phyloP scores from a whole-genome alignment of 345 rosid genomes.

The Eucalyptus regnans region DNA sequence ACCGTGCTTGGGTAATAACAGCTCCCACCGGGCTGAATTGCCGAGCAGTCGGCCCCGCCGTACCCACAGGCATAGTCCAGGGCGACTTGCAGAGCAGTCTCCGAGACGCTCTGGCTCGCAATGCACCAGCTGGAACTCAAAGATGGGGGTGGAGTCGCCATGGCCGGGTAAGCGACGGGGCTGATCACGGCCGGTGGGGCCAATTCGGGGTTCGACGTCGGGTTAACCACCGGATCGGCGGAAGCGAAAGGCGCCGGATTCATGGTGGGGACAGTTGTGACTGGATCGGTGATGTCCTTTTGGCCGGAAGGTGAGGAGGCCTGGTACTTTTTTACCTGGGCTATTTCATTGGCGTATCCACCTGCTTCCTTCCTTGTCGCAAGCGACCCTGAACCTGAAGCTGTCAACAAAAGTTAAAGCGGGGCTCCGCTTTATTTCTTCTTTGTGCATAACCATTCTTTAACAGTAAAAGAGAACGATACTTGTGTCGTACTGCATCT shows the following conservation, averaged over 20 bases:
- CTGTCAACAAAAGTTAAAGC: neutral
- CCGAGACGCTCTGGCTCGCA: slow-evolving; percentile 61
- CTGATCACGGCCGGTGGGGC: slow-evolving; percentile 11
- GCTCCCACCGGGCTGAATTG: slow-evolving; percentile 45
- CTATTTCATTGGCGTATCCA: neutral
- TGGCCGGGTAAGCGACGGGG: slow-evolving; percentile 5
- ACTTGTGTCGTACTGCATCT: neutral
- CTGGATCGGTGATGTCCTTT: slow-evolving; percentile 53
- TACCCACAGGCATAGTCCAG: slow-evolving; percentile 86
- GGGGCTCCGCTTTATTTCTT: neutral
- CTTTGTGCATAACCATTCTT: neutral
- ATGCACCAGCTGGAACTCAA: slow-evolving; percentile 69
- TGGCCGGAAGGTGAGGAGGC: neutral
- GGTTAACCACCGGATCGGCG: slow-evolving; percentile 21
- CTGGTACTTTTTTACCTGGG: neutral
- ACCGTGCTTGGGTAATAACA: slow-evolving; percentile 57
- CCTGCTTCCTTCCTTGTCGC: neutral
- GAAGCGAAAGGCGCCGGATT: slow-evolving; percentile 10
- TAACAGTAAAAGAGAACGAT: neutral
- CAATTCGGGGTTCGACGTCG: slow-evolving; percentile 36
- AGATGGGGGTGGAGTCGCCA: slow-evolving; percentile 7
- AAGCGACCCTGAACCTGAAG: slow-evolving; percentile 11
- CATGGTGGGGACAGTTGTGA: slow-evolving; percentile 29
- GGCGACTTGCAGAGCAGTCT: slow-evolving; percentile 54
- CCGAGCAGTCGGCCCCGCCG: slow-evolving; percentile 70